Evolutionary conservation across 73 alveolate genomes (phyloP).

Genomic region (Uronychia binucleata): DNA sequence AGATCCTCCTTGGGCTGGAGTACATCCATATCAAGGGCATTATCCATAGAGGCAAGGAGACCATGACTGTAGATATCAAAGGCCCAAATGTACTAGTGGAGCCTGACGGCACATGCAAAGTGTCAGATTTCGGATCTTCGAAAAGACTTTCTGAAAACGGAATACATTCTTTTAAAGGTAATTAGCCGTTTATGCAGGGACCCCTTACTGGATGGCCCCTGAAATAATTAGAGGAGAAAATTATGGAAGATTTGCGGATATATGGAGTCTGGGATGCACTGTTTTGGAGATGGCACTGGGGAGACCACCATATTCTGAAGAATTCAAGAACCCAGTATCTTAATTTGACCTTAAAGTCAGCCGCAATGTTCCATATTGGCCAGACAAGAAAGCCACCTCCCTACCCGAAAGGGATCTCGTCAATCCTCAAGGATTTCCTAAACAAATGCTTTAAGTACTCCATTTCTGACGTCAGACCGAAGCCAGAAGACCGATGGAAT

Average conservation of each 20-base stretch:
- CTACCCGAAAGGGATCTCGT: slow-evolving; percentile 74
- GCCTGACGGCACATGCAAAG: slow-evolving; percentile 81
- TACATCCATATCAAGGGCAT: slow-evolving; percentile 84
- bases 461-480: no score
- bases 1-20: slow-evolving; percentile 89
- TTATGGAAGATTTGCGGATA: slow-evolving; percentile 81
- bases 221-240: slow-evolving; percentile 61
- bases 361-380: slow-evolving; percentile 63
- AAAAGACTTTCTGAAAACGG: slow-evolving; percentile 76
- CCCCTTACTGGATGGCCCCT: slow-evolving; percentile 97
- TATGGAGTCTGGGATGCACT: slow-evolving; percentile 96
- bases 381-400: slow-evolving; percentile 70
- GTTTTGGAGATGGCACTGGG: slow-evolving; percentile 94
- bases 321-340: slow-evolving; percentile 19
- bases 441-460: slow-evolving; percentile 76
- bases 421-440: slow-evolving; percentile 61
- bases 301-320: slow-evolving; percentile 82
- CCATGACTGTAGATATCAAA: slow-evolving; percentile 80
- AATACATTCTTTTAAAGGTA: slow-evolving; percentile 44
- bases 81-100: slow-evolving; percentile 89
- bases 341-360: slow-evolving; percentile 12
- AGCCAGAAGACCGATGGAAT: slow-evolving; percentile 73
- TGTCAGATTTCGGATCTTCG: slow-evolving; percentile 93
- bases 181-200: slow-evolving; percentile 75
- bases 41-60: slow-evolving; percentile 74